phyloP scores from a whole-genome alignment of 2,329 filamentous ascomycete species.

The Pseudogymnoascus sp. region DNA sequence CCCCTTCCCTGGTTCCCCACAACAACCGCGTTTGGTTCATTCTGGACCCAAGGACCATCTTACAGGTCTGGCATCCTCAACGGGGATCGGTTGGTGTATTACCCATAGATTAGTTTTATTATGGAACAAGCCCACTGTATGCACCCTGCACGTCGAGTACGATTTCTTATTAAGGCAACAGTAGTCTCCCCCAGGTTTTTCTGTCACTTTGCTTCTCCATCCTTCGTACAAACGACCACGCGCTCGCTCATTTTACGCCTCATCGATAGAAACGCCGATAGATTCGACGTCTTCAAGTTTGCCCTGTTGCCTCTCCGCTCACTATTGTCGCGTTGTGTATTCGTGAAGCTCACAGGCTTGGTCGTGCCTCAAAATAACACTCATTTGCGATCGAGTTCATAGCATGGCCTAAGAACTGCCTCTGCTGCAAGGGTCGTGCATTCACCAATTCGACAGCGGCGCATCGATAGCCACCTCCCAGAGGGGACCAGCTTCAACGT shows the following conservation, averaged over 20 bases:
- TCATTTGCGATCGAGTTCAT: background rate
- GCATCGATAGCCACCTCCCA: background rate
- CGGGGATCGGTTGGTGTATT: constrained; percentile 2
- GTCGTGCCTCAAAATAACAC: background rate
- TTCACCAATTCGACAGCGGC: constrained; percentile 2
- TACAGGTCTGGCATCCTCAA: constrained; percentile 3
- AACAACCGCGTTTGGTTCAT: constrained; percentile 7
- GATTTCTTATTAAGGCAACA: constrained; percentile 9
- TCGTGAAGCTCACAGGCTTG: background rate
- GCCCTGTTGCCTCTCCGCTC: background rate
- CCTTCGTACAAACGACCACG: background rate
- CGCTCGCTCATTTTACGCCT: background rate
- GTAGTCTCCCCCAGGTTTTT: constrained; percentile 6
- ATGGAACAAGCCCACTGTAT: background rate
- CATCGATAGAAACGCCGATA: background rate
- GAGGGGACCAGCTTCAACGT: background rate
- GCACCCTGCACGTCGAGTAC: background rate
- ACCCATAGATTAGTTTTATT: constrained; percentile 5
- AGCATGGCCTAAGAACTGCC: constrained; percentile 2
- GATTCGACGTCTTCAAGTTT: background rate
- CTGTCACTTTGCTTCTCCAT: background rate
- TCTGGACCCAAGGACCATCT: constrained; percentile 3
- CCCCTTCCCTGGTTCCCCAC: background rate
- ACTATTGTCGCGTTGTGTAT: background rate
- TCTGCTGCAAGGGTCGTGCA: constrained; percentile 5